These are phyloP conservation scores for Phaffia australis DNA, from an alignment of 768 basidiomycete species.

Conservation along the genomic window DNA sequence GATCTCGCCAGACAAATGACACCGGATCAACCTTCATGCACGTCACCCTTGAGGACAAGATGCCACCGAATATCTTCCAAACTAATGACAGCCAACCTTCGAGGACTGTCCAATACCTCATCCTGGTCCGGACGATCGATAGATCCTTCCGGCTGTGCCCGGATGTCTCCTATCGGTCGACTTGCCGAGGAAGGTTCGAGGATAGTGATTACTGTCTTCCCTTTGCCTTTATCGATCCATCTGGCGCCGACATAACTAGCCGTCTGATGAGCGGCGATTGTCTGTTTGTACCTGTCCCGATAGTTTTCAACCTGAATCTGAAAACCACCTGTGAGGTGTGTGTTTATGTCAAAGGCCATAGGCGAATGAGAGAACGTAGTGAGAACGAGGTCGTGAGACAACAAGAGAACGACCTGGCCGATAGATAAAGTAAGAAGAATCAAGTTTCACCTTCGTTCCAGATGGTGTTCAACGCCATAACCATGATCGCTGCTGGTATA, in stretches of 20 bases:
- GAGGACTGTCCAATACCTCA: too few relatives aligned
- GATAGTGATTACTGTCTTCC: conserved; percentile 17
- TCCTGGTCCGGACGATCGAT: neutral
- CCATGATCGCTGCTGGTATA: neutral
- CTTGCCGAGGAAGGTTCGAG: conserved; percentile 7
- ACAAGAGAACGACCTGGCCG: neutral
- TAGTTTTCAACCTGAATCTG: conserved; percentile 13
- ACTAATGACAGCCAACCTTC: conserved; percentile 14
- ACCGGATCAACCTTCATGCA: conserved; percentile 13
- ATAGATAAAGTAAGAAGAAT: neutral
- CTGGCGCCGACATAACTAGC: conserved; percentile 18
- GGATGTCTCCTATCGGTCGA: neutral
- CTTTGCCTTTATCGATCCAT: conserved; percentile 20
- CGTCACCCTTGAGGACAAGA: conserved; percentile 21
- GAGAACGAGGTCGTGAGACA: neutral
- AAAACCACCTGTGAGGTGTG: neutral
- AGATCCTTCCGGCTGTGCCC: conserved; percentile 1
- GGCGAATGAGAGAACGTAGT: neutral
- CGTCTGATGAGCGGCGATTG: conserved; percentile 10
- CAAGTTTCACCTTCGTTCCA: conserved; percentile 21
- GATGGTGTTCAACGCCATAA: conserved; percentile 25
- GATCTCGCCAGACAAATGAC: neutral
- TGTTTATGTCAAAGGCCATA: neutral
- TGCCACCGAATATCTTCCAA: conserved; percentile 22
- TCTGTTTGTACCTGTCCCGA: conserved; percentile 10